Percentiles rank a stretch among this genome's conserved stretches.
Conservation (phyloP, 192 early-diverging fungal genomes). For the Piromyces finnis region DNA sequence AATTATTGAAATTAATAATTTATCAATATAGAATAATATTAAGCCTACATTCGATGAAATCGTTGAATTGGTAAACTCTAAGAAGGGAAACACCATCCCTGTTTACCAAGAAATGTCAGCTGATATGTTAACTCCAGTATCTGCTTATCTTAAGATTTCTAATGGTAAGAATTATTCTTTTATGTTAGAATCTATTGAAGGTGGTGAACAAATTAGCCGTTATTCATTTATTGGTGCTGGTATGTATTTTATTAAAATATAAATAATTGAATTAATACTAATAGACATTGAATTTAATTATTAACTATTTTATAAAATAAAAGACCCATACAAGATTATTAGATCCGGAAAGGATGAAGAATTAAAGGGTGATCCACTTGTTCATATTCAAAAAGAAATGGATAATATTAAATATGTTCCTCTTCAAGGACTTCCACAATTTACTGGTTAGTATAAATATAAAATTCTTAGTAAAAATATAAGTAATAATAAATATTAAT, state of each 20-base stretch:
- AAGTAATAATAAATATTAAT: too few species aligned
- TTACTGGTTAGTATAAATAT: constrained; percentile 60
- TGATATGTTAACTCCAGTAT: constrained; percentile 90
- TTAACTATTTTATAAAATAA: too few species aligned
- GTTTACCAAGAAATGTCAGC: constrained; percentile 71
- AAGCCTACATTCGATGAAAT: constrained; percentile 10
- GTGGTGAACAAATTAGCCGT: constrained; percentile 86
- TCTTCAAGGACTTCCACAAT: constrained; percentile 63
- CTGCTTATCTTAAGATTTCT: constrained; percentile 81
- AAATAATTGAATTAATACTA: constrained; percentile 1
- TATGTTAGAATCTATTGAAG: constrained; percentile 81
- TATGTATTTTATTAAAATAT: constrained; percentile 4
- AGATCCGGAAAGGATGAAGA: constrained; percentile 54
- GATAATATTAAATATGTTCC: constrained; percentile 52
- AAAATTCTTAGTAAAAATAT: too few species aligned
- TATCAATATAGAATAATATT: too few species aligned
- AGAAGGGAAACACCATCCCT: constrained; percentile 73
- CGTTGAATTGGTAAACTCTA: not conserved
- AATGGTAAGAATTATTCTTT: constrained; percentile 74
- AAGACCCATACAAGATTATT: constrained; percentile 75
- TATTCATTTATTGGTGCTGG: constrained; percentile 91
- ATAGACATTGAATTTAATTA: too few species aligned
- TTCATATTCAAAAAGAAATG: constrained; percentile 72
- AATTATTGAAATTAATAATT: too few species aligned
- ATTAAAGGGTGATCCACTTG: constrained; percentile 67